A percentile compares a stretch with the other conserved stretches of the same genome.
These are phyloP conservation scores for Trichophyton equinum DNA, from an alignment of 2,329 filamentous ascomycete genomes.

Conservation along the genomic window DNA sequence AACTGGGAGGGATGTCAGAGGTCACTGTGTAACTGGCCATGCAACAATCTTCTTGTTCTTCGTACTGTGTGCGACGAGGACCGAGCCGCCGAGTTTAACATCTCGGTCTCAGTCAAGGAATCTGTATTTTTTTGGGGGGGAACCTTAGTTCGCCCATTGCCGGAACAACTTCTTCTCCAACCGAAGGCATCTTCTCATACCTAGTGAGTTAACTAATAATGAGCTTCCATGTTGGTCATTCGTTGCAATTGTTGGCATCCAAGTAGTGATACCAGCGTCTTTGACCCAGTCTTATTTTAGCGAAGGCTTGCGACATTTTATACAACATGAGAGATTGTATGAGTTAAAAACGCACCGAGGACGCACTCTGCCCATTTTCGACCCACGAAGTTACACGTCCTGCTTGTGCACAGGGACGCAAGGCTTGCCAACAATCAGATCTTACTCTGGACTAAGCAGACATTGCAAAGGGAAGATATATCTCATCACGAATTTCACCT, in stretches of 20 bases:
- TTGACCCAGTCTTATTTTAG: no score
- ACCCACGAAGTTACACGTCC: not conserved
- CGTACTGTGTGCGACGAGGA: not conserved
- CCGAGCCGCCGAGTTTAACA: not conserved
- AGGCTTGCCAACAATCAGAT: not conserved
- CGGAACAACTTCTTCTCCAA: not conserved
- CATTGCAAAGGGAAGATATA: not conserved
- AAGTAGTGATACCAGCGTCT: not conserved
- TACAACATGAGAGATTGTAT: not conserved
- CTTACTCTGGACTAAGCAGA: not conserved
- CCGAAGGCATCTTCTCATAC: not conserved
- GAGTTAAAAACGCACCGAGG: not conserved
- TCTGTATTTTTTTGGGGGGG: not conserved
- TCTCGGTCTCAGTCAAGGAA: not conserved
- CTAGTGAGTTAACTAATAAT: not conserved
- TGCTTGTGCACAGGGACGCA: not conserved
- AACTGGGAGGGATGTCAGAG: not conserved
- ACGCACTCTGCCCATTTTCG: not conserved
- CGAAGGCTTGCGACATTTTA: not conserved
- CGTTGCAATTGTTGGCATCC: not conserved
- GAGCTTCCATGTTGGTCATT: not conserved
- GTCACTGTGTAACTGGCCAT: not conserved
- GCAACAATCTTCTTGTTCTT: not conserved
- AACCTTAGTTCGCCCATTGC: not conserved
- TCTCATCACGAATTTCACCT: not conserved